Percentiles rank a stretch among this genome's conserved stretches.
Evolutionary conservation across 208 protist genomes (phyloP).

Genomic region (Wallacemonas sp.): DNA sequence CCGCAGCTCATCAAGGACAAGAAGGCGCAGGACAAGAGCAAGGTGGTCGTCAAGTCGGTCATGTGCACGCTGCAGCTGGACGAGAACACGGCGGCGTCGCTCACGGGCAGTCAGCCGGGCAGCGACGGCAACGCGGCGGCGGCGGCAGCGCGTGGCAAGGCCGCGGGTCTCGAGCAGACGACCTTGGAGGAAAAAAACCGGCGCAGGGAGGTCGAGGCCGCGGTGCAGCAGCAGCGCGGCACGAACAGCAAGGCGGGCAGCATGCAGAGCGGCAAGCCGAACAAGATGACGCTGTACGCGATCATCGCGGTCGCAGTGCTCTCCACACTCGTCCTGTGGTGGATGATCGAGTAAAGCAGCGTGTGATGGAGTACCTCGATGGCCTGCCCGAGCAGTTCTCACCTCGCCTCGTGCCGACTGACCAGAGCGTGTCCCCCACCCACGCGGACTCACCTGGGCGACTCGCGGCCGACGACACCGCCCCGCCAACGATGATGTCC

Average conservation of each 20-base stretch:
- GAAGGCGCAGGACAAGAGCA: conserved; percentile 40
- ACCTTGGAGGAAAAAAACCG: conserved; percentile 26
- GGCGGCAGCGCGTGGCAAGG: conserved; percentile 3
- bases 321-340: conserved; percentile 16
- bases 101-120: conserved; percentile 1
- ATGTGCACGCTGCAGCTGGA: conserved; percentile 16
- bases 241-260: not conserved
- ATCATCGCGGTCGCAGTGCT: conserved; percentile 13
- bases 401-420: not conserved
- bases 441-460: not conserved
- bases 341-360: conserved; percentile 22
- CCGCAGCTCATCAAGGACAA: conserved; percentile 65
- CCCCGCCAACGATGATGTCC: conserved; percentile 10
- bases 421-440: not conserved
- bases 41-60: conserved; percentile 26
- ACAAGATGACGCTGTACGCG: conserved; percentile 5
- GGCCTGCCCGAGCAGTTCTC: conserved; percentile 11
- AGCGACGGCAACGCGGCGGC: not conserved
- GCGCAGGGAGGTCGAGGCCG: conserved; percentile 18
- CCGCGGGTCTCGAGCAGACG: conserved; percentile 12
- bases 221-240: conserved; percentile 9
- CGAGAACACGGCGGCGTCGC: conserved; percentile 4
- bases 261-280: not conserved
- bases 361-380: conserved; percentile 7
- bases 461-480: not conserved